Percentiles rank a stretch among this genome's conserved stretches.
Evolutionary conservation across 2,329 filamentous ascomycete genomes (phyloP).

Genomic region (Neonectria ditissima): DNA sequence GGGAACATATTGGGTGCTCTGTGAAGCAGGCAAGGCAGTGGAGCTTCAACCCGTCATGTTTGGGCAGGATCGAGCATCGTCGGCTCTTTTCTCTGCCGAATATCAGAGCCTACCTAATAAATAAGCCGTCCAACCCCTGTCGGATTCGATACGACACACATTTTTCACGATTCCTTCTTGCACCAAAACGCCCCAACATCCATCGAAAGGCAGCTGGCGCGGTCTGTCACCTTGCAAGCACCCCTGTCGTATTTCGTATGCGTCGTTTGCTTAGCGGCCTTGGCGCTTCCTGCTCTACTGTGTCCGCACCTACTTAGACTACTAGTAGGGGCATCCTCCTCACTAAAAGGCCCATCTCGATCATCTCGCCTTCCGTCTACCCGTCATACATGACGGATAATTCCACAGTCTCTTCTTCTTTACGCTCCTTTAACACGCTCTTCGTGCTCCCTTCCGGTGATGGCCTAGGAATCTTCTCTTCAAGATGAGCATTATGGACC

Average conservation of each 20-base stretch:
- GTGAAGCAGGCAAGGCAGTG: too few relatives aligned
- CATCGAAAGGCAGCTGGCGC: background rate
- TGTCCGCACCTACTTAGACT: background rate
- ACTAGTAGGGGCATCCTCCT: constrained; percentile 1
- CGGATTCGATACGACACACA: background rate
- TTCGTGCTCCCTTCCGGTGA: constrained; percentile 7
- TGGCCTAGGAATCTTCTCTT: constrained; percentile 2
- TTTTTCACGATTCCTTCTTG: background rate
- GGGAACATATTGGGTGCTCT: too few relatives aligned
- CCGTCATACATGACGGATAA: background rate
- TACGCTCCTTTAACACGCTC: background rate
- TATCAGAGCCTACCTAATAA: background rate
- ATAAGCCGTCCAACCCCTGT: background rate
- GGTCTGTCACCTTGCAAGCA: background rate
- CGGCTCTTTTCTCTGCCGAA: background rate
- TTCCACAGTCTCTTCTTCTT: background rate
- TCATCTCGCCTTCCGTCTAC: constrained; percentile 7
- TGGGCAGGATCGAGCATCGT: too few relatives aligned
- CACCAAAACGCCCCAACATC: background rate
- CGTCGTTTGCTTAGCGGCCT: constrained; percentile 12
- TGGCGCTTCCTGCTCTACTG: background rate
- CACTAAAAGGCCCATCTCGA: constrained; percentile 12
- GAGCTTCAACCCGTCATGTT: too few relatives aligned
- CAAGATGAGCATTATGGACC: constrained; percentile 33
- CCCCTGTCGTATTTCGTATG: constrained; percentile 29